phyloP scores from a whole-genome alignment of 2,329 filamentous ascomycete genomes.

The Tolypocladium nubicola region DNA sequence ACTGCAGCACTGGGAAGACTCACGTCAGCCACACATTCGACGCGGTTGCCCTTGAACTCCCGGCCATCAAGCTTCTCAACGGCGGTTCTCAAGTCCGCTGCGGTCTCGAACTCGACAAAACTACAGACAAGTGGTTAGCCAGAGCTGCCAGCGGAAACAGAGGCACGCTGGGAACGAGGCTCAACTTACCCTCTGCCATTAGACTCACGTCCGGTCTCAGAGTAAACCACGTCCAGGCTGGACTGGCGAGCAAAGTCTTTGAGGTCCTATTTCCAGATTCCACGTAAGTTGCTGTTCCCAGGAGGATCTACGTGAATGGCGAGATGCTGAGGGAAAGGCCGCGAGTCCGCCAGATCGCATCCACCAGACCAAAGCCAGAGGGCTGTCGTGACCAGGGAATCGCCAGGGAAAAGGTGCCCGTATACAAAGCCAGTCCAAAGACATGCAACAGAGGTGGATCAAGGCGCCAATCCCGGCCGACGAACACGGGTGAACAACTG shows the following conservation, averaged over 20 bases:
- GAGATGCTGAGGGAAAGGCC: constrained; percentile 16
- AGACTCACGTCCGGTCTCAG: constrained; percentile 84
- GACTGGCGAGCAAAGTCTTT: constrained; percentile 99
- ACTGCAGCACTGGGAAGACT: background rate
- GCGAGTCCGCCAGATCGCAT: constrained; percentile 24
- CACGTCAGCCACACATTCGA: constrained; percentile 84
- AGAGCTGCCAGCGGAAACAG: background rate
- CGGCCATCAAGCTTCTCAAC: constrained; percentile 89
- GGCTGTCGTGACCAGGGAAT: constrained; percentile 2
- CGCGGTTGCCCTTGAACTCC: constrained; percentile 84
- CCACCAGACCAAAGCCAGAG: constrained; percentile 16
- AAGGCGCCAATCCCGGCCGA: constrained; percentile 9
- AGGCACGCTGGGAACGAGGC: background rate
- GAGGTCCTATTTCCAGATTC: constrained; percentile 81
- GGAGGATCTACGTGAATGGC: constrained; percentile 21
- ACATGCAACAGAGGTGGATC: constrained; percentile 4
- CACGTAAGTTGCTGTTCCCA: constrained; percentile 69
- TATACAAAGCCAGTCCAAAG: constrained; percentile 13
- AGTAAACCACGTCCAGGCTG: constrained; percentile 95
- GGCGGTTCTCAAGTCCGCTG: constrained; percentile 76
- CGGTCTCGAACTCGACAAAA: constrained; percentile 96
- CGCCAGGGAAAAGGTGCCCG: constrained; percentile 9
- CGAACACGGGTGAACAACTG: constrained; percentile 15
- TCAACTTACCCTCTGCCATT: constrained; percentile 77
- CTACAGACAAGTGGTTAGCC: constrained; percentile 32